Evolutionary conservation across 75 land plant species (phyloP).

Genomic region (Cupressus sempervirens): DNA sequence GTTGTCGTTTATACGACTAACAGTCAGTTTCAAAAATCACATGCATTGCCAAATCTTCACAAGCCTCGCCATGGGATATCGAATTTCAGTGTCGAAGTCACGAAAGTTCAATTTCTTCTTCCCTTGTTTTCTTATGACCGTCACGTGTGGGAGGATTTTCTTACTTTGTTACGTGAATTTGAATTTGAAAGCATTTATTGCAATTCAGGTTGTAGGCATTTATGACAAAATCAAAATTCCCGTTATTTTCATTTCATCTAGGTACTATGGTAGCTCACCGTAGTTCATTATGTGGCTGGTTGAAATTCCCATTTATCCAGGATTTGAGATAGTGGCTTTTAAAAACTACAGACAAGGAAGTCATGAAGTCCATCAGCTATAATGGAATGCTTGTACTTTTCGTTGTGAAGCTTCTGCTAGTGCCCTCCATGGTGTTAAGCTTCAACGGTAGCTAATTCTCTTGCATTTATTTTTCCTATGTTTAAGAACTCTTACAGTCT

Average conservation of each 20-base stretch:
- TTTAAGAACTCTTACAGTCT: too few species aligned
- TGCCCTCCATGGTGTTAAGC: background rate
- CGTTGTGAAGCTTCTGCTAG: background rate
- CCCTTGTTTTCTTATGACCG: background rate
- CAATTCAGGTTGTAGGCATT: background rate
- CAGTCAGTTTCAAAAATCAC: background rate
- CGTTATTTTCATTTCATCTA: background rate
- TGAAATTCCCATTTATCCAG: background rate
- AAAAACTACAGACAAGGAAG: background rate
- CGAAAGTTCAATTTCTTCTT: background rate
- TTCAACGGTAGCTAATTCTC: background rate
- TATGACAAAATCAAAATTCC: background rate
- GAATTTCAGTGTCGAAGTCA: background rate
- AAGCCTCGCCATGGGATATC: background rate
- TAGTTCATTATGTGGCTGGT: background rate
- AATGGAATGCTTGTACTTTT: background rate
- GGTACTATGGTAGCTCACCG: background rate
- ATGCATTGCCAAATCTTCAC: conserved; percentile 12
- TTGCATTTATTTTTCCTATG: background rate
- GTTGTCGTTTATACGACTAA: background rate
- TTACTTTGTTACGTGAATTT: background rate
- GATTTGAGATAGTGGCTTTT: background rate
- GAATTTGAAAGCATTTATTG: background rate
- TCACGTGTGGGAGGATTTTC: background rate
- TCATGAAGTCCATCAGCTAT: background rate